Percentiles rank a stretch among this genome's conserved stretches.
Evolutionary conservation across 2,329 filamentous ascomycete species (phyloP).

Genomic region (Sporothrix phasma): DNA sequence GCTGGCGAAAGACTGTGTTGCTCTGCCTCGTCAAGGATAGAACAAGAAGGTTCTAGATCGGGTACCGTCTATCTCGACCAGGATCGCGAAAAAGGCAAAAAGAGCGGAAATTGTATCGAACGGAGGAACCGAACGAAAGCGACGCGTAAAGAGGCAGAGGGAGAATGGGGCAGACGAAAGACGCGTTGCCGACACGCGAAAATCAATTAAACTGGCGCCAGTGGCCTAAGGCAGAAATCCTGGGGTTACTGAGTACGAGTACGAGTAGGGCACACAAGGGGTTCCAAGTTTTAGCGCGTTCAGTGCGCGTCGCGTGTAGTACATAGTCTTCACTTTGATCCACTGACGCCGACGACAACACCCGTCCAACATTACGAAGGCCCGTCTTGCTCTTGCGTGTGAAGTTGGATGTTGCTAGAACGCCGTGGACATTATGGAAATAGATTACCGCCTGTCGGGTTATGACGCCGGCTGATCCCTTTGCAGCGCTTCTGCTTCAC

Average conservation of each 20-base stretch:
- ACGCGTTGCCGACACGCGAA: slow-evolving; percentile 9
- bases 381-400: too few relatives aligned
- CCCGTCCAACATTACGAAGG: neutral
- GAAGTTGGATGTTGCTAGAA: too few relatives aligned
- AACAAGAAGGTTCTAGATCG: neutral
- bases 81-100: neutral
- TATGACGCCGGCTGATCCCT: too few relatives aligned
- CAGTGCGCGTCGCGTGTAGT: neutral
- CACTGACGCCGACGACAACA: neutral
- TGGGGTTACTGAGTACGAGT: neutral
- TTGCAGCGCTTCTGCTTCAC: too few relatives aligned
- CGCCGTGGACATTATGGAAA: too few relatives aligned
- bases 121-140: neutral
- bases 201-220: slow-evolving; percentile 9
- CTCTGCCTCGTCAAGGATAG: too few relatives aligned
- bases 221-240: slow-evolving; percentile 7
- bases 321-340: neutral
- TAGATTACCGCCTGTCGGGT: too few relatives aligned
- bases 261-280: too few relatives aligned
- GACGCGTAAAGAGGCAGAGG: neutral
- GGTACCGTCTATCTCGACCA: neutral
- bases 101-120: too few relatives aligned
- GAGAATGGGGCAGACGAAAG: neutral
- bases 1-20: neutral
- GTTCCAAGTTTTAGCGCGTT: neutral